Percentiles rank a stretch among this genome's conserved stretches.
Conservation (phyloP, 2,329 filamentous ascomycete genomes). For the Aspergillus sp. region DNA sequence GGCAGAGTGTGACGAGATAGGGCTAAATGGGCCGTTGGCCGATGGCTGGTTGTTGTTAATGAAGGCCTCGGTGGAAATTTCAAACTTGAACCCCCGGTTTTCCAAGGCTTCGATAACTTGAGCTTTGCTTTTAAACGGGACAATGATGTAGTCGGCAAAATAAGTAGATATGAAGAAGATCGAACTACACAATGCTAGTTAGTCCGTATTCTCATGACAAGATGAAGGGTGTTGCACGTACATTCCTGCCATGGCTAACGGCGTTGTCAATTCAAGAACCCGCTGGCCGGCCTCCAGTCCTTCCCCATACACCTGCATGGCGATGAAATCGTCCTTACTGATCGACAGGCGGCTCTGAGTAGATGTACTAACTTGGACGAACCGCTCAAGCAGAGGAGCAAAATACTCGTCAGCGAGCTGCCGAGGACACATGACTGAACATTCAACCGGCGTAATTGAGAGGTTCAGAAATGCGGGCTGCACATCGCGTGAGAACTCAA, state of each 20-base stretch:
- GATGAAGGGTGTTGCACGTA: slow-evolving; percentile 37
- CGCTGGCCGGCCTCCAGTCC: slow-evolving; percentile 88
- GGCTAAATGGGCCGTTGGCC: slow-evolving; percentile 39
- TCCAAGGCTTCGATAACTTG: slow-evolving; percentile 76
- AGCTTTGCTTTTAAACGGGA: slow-evolving; percentile 71
- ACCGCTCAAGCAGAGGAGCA: slow-evolving; percentile 63
- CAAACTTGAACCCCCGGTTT: slow-evolving; percentile 79
- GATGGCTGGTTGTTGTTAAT: slow-evolving; percentile 56
- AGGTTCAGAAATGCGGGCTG: slow-evolving; percentile 87
- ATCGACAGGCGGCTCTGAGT: slow-evolving; percentile 63
- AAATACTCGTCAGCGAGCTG: slow-evolving; percentile 74
- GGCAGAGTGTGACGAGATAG: slow-evolving; percentile 31
- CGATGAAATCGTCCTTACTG: slow-evolving; percentile 79
- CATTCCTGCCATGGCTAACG: slow-evolving; percentile 87
- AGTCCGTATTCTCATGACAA: background rate
- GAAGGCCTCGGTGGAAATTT: slow-evolving; percentile 67
- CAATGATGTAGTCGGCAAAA: slow-evolving; percentile 94
- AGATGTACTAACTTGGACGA: slow-evolving; percentile 49
- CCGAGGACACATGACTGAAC: slow-evolving; percentile 84
- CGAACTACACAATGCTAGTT: slow-evolving; percentile 50
- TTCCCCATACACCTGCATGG: slow-evolving; percentile 85
- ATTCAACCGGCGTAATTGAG: slow-evolving; percentile 87
- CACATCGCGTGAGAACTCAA: slow-evolving; percentile 42
- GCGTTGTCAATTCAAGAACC: slow-evolving; percentile 87
- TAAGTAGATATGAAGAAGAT: slow-evolving; percentile 99